Conservation (phyloP, 2,329 filamentous ascomycete genomes). For the Ophiostoma piceae region DNA sequence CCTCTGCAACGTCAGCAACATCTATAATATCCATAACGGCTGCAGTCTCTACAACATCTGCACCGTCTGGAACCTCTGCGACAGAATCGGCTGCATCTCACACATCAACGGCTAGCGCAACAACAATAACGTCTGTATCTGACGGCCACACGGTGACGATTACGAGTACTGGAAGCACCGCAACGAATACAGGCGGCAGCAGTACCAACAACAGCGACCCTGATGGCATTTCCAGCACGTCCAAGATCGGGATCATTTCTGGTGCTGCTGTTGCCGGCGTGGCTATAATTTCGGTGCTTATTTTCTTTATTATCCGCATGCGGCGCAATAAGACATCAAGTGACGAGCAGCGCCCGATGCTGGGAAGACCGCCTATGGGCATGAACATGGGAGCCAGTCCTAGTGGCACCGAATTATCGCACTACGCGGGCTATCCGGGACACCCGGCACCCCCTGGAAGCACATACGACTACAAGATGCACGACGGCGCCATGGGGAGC, state of each 20-base stretch:
- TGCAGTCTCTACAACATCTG: not conserved
- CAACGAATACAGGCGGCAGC: not conserved
- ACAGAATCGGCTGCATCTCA: not conserved
- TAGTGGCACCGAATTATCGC: constrained; percentile 20
- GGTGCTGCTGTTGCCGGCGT: constrained; percentile 25
- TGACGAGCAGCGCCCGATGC: constrained; percentile 34
- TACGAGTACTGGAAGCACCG: not conserved
- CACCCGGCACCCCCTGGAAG: not conserved
- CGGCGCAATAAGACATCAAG: constrained; percentile 26
- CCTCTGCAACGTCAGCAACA: too few species aligned
- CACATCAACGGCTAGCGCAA: not conserved
- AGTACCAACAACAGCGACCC: not conserved
- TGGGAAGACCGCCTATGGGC: constrained; percentile 18
- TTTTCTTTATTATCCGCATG: constrained; percentile 29
- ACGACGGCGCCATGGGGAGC: not conserved
- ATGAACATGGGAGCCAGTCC: constrained; percentile 21
- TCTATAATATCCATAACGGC: constrained; percentile 17
- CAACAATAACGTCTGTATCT: not conserved
- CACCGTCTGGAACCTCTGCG: not conserved
- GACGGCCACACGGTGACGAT: not conserved
- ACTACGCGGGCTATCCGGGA: not conserved
- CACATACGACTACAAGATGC: constrained; percentile 22
- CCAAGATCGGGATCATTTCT: constrained; percentile 32
- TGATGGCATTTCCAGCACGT: constrained; percentile 28
- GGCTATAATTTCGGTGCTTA: constrained; percentile 26